Base-by-base conservation (phyloP, 2,329 filamentous ascomycete species). In the Tolypocladium paradoxum region DNA sequence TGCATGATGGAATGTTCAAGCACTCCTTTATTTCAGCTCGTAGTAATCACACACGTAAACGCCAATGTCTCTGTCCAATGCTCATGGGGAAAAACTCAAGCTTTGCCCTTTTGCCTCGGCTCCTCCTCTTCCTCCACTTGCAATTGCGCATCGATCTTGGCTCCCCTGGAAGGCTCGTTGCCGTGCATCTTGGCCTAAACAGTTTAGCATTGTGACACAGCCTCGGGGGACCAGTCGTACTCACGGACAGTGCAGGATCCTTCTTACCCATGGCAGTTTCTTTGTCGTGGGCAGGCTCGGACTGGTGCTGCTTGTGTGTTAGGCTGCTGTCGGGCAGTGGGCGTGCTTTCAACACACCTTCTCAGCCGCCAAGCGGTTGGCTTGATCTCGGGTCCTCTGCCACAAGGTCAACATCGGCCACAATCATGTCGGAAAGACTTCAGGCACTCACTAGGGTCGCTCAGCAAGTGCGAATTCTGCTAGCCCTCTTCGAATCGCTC, bases 401-500 rank as follows among this genome's bases (percentile, higher is more conserved):
- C 9, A 7, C 2, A 3, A 20, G 18, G 29, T 47, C 29, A 47
- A n/a, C 43, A 14, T 9, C 3, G 9, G 11, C 2, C 7, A 12
- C 27, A 1, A 4, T 7, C 11, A 14, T 33, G 2, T 14, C 18
- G 14, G 16, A 29, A 18, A 3, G 2, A 14, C 14, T 14, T 20
- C 2, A 6, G 9, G 16, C 3, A 43, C 78, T 56, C 78, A 90
- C 87, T 92, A 49, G 88, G 82, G 66, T 93, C 87, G 53, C 79
- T 77, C 57, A 77, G 74, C 56, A 76, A 68, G 70, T 95, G 88
- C 51, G 84, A 85, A 67, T 87, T 75, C 54, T 77, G 68, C 67
- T 85, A 76, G 61, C 89, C 88, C 73, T 92, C 85, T 56, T 90
- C 73, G 73, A 81, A 93, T 55, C 82, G 77, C 50, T 79, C 73